Evolutionary conservation across 164 flowering plant genomes (phyloP).

Genomic region (Chloranthus sessilifolius): DNA sequence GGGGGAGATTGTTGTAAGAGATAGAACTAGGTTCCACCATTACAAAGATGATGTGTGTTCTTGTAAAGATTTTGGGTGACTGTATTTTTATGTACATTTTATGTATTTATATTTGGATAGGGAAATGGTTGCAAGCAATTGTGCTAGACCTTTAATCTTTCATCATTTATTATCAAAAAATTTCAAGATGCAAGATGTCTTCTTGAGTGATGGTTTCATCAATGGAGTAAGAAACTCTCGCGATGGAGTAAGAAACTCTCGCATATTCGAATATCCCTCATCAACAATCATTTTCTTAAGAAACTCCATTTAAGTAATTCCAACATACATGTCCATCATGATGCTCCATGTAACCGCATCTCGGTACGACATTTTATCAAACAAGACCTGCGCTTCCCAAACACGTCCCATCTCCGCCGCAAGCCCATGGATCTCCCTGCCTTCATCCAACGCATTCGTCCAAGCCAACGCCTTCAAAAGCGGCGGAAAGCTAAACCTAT

Average conservation of each 20-base stretch:
- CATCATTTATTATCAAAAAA: too few relatives aligned
- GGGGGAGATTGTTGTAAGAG: slow-evolving; percentile 61
- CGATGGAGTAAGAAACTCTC: too few relatives aligned
- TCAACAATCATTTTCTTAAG: too few relatives aligned
- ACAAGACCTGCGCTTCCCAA: slow-evolving; percentile 30
- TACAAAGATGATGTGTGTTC: slow-evolving; percentile 56
- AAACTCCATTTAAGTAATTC: too few relatives aligned
- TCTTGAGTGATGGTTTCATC: too few relatives aligned
- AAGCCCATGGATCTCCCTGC: slow-evolving; percentile 66
- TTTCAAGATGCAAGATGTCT: too few relatives aligned
- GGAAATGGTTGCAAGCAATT: too few relatives aligned
- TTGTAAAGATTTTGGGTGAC: slow-evolving; percentile 29
- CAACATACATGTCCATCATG: slow-evolving; percentile 62
- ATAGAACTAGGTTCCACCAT: slow-evolving; percentile 76
- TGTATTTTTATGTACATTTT: too few relatives aligned
- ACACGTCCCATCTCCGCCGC: slow-evolving; percentile 39
- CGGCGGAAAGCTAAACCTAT: slow-evolving; percentile 61
- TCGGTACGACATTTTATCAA: slow-evolving; percentile 37
- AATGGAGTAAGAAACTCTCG: too few relatives aligned
- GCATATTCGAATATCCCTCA: too few relatives aligned
- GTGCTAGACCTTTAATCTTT: too few relatives aligned
- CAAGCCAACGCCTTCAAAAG: slow-evolving; percentile 51
- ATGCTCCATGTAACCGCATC: slow-evolving; percentile 54
- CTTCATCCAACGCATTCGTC: slow-evolving; percentile 31
- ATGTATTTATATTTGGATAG: too few relatives aligned